These are phyloP conservation scores for Rhodamnia argentea DNA, from an alignment of 345 rosid genomes.

Conservation along the genomic window DNA sequence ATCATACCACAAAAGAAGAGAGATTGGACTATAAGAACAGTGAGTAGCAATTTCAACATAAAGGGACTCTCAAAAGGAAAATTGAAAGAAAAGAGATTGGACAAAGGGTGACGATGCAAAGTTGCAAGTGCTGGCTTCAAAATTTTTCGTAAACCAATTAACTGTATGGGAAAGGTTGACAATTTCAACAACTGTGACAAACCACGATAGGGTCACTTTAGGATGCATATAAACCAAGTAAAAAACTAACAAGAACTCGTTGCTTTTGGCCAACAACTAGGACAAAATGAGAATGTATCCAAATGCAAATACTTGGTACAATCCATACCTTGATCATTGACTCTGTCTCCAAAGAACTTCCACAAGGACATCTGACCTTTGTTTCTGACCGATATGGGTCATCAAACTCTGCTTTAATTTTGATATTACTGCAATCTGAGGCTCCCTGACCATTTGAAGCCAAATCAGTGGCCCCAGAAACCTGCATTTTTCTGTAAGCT, in stretches of 20 bases:
- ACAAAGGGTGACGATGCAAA: neutral
- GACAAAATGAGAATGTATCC: neutral
- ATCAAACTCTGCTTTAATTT: constrained; percentile 56
- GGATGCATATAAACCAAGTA: neutral
- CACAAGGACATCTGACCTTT: constrained; percentile 91
- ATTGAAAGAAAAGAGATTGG: neutral
- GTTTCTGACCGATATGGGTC: constrained; percentile 37
- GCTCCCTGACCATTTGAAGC: constrained; percentile 70
- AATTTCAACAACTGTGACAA: neutral
- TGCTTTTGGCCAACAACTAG: neutral
- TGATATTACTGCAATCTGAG: constrained; percentile 53
- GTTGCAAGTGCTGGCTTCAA: neutral
- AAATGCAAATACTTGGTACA: neutral
- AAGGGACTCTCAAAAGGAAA: neutral
- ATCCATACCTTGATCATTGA: constrained; percentile 62
- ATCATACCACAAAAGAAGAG: neutral
- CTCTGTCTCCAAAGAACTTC: constrained; percentile 60
- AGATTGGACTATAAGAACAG: neutral
- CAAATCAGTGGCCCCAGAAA: constrained; percentile 77
- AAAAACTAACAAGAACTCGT: neutral
- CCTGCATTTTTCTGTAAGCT: constrained; percentile 75
- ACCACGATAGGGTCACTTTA: neutral
- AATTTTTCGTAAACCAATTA: neutral
- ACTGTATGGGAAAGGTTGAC: neutral
- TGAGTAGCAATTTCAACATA: neutral